A percentile compares a stretch with the other conserved stretches of the same genome.
phyloP scores from a whole-genome alignment of 2,329 filamentous ascomycete species.

The Aspergillus sp. region DNA sequence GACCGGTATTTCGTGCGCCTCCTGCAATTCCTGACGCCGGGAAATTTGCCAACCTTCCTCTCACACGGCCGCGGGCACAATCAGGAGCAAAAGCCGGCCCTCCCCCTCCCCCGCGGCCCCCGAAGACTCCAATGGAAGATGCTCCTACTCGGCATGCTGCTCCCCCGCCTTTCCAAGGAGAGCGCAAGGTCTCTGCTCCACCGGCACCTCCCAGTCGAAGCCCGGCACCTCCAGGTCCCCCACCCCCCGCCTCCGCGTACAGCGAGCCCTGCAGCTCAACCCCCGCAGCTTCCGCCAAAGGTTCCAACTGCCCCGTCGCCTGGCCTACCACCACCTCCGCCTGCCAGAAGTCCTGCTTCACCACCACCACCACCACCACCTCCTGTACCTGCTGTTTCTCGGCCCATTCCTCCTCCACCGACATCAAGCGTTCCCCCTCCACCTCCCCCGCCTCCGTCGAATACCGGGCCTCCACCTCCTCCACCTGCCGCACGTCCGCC shows the following conservation, averaged over 20 bases:
- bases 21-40: slow-evolving; percentile 87
- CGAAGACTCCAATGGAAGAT: slow-evolving; percentile 68
- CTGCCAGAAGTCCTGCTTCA: slow-evolving; percentile 40
- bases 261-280: slow-evolving; percentile 34
- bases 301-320: slow-evolving; percentile 33
- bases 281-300: slow-evolving; percentile 47
- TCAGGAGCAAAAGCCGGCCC: slow-evolving; percentile 54
- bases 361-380: slow-evolving; percentile 48
- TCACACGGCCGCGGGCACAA: slow-evolving; percentile 46
- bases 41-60: slow-evolving; percentile 63
- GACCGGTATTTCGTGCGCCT: slow-evolving; percentile 73
- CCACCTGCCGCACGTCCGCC: slow-evolving; percentile 27
- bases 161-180: slow-evolving; percentile 72
- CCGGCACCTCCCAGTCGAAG: slow-evolving; percentile 72
- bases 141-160: slow-evolving; percentile 63
- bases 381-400: slow-evolving; percentile 27
- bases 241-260: slow-evolving; percentile 57
- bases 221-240: slow-evolving; percentile 55
- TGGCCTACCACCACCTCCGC: slow-evolving; percentile 56
- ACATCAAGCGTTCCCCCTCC: slow-evolving; percentile 47
- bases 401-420: slow-evolving; percentile 26
- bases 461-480: slow-evolving; percentile 21
- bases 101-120: slow-evolving; percentile 63
- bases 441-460: slow-evolving; percentile 20
- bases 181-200: slow-evolving; percentile 57